Base-by-base conservation (phyloP, 2,329 filamentous ascomycete species). In the Passalora sequoiae region DNA sequence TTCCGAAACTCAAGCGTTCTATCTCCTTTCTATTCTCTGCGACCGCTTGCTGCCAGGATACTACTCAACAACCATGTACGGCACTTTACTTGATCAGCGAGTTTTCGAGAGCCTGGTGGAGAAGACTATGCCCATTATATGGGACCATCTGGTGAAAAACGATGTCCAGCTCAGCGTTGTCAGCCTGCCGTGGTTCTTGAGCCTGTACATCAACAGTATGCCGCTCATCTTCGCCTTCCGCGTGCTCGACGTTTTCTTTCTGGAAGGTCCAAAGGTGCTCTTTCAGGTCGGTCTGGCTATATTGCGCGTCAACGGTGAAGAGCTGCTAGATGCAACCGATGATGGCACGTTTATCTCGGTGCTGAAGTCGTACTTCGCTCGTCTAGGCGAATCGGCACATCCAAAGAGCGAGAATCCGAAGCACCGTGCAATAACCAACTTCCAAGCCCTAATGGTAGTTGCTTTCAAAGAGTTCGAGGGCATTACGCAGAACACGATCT, bases 51-150 rank as follows among this genome's bases (percentile, higher is more conserved):
- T 97, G 3, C 92, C 92, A 0, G 92, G 92, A 4, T 98, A 98
- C 70, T 98, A 98, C 66, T 97, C 91, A 4, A 94, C 86, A 13
- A 98, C 94, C 53, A 98, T 98, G 92, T 98, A 98, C 67, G 92
- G 92, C 56, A 98, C 92, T 1, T 74, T 98, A 4, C 77, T 98
- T 28, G 92, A 98, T 61, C 92, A 98, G 60, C 88, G 92, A 56
- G 92, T 98, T 10, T 98, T 98, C 59, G 92, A 98, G 68, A 94
- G 86, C 2, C 74, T 98, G 3, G 92, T 98, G n/a, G 92, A 98
- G 66, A 92, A 88, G 69, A 98, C 92, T 1, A 97, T 98, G 89
- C 92, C 92, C 1, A 84, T 98, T 46, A 77, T 98, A 12, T 98
- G 92, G 89, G 91, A 97, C 16, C 92, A 98, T 60, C 79, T 98